Conservation (phyloP, 2,329 filamentous ascomycete species). For the Onygenales sp. region DNA sequence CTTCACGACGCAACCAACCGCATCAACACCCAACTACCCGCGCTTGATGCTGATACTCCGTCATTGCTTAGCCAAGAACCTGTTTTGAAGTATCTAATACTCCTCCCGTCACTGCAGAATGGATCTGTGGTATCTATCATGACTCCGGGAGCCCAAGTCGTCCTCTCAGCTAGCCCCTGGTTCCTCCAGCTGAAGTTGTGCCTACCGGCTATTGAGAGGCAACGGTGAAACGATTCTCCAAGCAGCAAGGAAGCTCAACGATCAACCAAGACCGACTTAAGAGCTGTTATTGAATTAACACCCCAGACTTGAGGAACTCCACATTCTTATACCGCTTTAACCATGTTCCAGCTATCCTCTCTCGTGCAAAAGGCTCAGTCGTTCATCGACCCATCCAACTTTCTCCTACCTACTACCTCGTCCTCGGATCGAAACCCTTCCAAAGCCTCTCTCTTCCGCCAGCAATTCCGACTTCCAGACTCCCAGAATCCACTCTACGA, state of each 20-base stretch:
- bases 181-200: neutral
- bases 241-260: neutral
- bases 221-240: neutral
- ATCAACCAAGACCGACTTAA: neutral
- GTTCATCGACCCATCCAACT: conserved; percentile 81
- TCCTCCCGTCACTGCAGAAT: neutral
- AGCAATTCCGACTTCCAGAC: conserved; percentile 89
- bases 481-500: conserved; percentile 90
- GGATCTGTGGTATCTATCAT: conserved; percentile 1
- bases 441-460: conserved; percentile 86
- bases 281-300: neutral
- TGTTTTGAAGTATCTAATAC: too few species aligned
- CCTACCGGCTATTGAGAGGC: neutral
- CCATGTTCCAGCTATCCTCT: conserved; percentile 59
- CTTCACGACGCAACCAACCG: neutral
- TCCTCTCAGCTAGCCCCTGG: neutral
- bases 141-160: neutral
- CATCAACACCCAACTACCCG: neutral
- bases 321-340: neutral
- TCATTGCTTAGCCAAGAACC: neutral
- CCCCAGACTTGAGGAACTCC: neutral
- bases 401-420: conserved; percentile 62
- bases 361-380: conserved; percentile 94
- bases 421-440: conserved; percentile 73
- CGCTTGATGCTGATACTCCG: neutral